phyloP scores from a whole-genome alignment of 2,329 filamentous ascomycete species.

The Onygenales sp. region DNA sequence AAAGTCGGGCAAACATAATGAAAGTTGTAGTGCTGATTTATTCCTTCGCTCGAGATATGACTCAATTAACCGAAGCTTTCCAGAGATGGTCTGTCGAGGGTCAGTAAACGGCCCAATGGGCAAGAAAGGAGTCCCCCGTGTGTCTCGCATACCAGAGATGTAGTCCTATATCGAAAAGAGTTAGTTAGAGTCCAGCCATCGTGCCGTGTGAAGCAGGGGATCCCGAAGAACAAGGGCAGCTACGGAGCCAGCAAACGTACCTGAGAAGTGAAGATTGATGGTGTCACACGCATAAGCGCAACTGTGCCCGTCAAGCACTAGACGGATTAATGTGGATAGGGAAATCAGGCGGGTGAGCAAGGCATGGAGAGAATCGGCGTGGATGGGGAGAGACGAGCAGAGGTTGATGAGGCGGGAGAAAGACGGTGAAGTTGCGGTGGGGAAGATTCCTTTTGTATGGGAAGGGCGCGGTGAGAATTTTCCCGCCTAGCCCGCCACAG shows the following conservation, averaged over 20 bases:
- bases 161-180: slow-evolving; percentile 42
- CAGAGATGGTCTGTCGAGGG: slow-evolving; percentile 50
- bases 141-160: slow-evolving; percentile 46
- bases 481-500: neutral
- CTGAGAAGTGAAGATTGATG: slow-evolving; percentile 80
- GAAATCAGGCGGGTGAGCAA: slow-evolving; percentile 9
- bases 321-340: slow-evolving; percentile 10
- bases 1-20: slow-evolving; percentile 46
- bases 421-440: neutral
- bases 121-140: slow-evolving; percentile 3
- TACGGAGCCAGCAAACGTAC: slow-evolving; percentile 40
- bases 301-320: slow-evolving; percentile 32
- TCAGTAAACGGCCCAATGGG: slow-evolving; percentile 12
- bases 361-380: slow-evolving; percentile 16
- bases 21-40: slow-evolving; percentile 16
- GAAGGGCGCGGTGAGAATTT: neutral
- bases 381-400: neutral
- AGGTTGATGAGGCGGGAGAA: neutral
- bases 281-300: slow-evolving; percentile 79
- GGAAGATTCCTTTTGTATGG: neutral
- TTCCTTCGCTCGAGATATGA: slow-evolving; percentile 15
- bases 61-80: slow-evolving; percentile 57
- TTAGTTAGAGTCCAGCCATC: slow-evolving; percentile 6
- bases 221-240: slow-evolving; percentile 9
- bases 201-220: neutral